Evolutionary conservation across 805 yeast species (phyloP).

Genomic region (Ogataea pilisensis): DNA sequence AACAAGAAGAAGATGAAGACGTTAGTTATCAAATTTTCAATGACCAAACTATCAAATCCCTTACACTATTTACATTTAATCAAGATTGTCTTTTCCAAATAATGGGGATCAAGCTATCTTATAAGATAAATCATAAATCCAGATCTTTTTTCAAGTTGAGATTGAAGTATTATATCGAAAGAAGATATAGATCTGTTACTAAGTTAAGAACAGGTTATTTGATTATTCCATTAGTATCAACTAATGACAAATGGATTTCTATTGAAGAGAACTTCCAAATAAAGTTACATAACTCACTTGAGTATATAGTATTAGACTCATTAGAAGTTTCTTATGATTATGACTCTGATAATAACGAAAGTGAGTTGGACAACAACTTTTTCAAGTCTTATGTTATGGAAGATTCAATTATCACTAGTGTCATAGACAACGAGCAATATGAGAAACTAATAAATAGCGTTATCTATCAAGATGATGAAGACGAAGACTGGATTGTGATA

Average conservation of each 20-base stretch:
- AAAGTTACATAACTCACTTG: constrained; percentile 14
- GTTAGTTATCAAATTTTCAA: constrained; percentile 19
- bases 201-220: constrained; percentile 31
- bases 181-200: constrained; percentile 27
- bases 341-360: constrained; percentile 18
- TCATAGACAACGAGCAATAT: constrained; percentile 26
- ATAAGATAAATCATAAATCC: constrained; percentile 20
- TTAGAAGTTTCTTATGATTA: constrained; percentile 20
- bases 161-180: constrained; percentile 31
- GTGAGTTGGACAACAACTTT: constrained; percentile 7
- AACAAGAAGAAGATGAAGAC: constrained; percentile 10
- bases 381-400: constrained; percentile 18
- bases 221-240: constrained; percentile 28
- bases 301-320: constrained; percentile 19
- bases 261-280: constrained; percentile 20
- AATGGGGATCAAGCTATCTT: constrained; percentile 25
- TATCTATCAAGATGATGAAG: constrained; percentile 22
- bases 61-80: constrained; percentile 28
- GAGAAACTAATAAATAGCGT: constrained; percentile 24
- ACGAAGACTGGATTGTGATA: constrained; percentile 27
- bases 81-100: constrained; percentile 25
- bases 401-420: constrained; percentile 19
- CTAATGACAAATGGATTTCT: constrained; percentile 23
- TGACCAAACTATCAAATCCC: constrained; percentile 12
- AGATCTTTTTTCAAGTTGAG: constrained; percentile 29